Percentiles rank a stretch among this genome's conserved stretches.
These are phyloP conservation scores for Colletotrichum tanaceti DNA, from an alignment of 2,329 filamentous ascomycete genomes.

Conservation along the genomic window DNA sequence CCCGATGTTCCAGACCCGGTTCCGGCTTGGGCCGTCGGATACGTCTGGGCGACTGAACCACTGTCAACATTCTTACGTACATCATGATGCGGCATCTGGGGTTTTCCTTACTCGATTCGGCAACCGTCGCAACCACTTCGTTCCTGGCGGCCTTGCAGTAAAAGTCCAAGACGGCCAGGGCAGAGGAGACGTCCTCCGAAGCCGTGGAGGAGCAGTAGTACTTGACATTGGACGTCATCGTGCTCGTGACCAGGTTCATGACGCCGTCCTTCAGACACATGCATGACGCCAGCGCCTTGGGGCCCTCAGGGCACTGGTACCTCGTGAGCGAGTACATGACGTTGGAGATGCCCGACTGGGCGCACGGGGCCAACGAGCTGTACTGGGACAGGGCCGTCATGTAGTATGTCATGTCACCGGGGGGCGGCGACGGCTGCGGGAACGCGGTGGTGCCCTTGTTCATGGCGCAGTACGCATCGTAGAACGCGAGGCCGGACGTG, in stretches of 20 bases:
- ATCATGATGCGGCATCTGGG: constrained; percentile 27
- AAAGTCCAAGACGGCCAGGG: constrained; percentile 56
- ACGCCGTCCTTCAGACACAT: constrained; percentile 63
- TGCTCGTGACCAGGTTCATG: constrained; percentile 55
- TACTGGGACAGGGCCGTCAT: constrained; percentile 63
- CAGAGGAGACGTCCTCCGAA: constrained; percentile 59
- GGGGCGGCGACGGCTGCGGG: constrained; percentile 57
- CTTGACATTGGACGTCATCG: constrained; percentile 58
- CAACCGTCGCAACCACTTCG: constrained; percentile 55
- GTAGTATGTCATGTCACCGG: constrained; percentile 67
- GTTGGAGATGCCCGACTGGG: constrained; percentile 56
- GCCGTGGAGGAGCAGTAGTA: constrained; percentile 58
- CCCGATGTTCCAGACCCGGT: constrained; percentile 32
- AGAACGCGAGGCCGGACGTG: constrained; percentile 62
- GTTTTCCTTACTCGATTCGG: constrained; percentile 50
- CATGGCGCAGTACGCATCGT: constrained; percentile 64
- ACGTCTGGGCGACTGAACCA: constrained; percentile 45
- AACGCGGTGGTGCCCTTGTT: constrained; percentile 62
- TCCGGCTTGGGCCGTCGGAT: constrained; percentile 34
- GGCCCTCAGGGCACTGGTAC: constrained; percentile 58
- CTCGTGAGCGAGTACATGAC: constrained; percentile 53
- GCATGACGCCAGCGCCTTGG: constrained; percentile 64
- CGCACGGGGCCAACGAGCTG: constrained; percentile 58
- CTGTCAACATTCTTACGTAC: constrained; percentile 36
- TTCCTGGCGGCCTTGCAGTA: constrained; percentile 64